phyloP scores from a whole-genome alignment of 495 filamentous ascomycete genomes.

The Aspergillus nanangensis region DNA sequence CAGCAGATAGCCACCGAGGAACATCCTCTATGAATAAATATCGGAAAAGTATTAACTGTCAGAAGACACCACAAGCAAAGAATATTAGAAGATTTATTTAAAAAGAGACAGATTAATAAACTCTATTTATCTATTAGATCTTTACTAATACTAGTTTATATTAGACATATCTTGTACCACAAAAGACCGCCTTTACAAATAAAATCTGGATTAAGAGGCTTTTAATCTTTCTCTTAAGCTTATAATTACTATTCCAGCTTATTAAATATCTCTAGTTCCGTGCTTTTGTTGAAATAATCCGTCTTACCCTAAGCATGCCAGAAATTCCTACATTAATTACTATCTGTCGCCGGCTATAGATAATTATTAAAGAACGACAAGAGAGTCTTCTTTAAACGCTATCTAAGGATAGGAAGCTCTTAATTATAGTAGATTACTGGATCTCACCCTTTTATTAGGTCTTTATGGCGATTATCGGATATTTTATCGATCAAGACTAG shows the following conservation, averaged over 20 bases:
- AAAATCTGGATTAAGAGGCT: not conserved
- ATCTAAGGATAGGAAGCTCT: too few relatives aligned
- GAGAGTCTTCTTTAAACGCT: not conserved
- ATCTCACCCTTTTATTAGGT: too few relatives aligned
- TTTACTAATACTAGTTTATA: too few relatives aligned
- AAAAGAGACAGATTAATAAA: not conserved
- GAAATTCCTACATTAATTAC: not conserved
- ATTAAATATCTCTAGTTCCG: too few relatives aligned
- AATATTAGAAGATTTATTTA: not conserved
- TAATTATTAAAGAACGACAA: not conserved
- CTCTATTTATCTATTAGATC: not conserved
- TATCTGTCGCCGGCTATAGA: not conserved
- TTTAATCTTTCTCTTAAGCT: not conserved
- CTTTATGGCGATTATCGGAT: too few relatives aligned
- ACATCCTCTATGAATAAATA: conserved; percentile 1
- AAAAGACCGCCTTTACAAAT: not conserved
- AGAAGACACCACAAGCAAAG: not conserved
- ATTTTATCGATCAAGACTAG: too few relatives aligned
- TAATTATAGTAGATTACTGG: too few relatives aligned
- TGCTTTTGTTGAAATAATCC: too few relatives aligned
- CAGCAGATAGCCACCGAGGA: too few relatives aligned
- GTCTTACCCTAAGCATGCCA: too few relatives aligned
- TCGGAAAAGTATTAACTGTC: not conserved
- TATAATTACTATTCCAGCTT: too few relatives aligned
- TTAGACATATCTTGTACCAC: too few relatives aligned